Evolutionary conservation across 352 stramenopile genomes (phyloP), one percentile per base, ranked within the genome.

Genomic region (Pythium biforme): DNA sequence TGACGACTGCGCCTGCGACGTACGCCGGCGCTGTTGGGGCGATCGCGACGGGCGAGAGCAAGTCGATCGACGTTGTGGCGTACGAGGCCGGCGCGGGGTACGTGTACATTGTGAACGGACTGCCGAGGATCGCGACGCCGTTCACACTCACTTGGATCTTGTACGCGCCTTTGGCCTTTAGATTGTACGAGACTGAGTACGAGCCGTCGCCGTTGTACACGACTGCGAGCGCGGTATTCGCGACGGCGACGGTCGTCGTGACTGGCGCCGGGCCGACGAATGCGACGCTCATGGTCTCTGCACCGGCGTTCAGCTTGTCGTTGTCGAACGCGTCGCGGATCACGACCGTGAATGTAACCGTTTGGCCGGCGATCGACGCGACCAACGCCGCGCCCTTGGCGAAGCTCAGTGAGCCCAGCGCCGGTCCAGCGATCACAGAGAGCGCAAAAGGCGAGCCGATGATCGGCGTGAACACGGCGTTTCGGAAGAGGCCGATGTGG

Each of bases 251-350:
- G 0, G 49, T 58, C 1, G 61, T 54, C 4, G 62, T 67, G 14
- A 66, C 48, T 22, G 70, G 68, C 11, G 68, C 66, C 0, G 78
- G 73, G 0, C 77, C 76, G 10, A 52, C 69, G 39, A 88, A 84
- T 4, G 55, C 54, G 10, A 76, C 67, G 8, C 12, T 60, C 19
- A 91, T 59, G 9, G 26, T 66, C 62, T 91, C 83, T 3, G 66
- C 56, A 0, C 74, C 81, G 19, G 81, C 73, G n/a, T 89, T 88
- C 22, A 66, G 19, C 56, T 93, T 91, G 33, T 72, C 52, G 57
- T 90, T 90, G 34, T 69, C 72, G 40, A 84, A 89, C 1, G 73
- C 49, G 59, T 90, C 83, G 39, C 73, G 73, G 17, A 93, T 76
- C 14, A 63, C 65, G 3, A 91, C 57, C 4, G 68, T 84, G 45